Evolutionary conservation across 1,284 basidiomycete species (phyloP).

Genomic region (Cronartium quercuum): DNA sequence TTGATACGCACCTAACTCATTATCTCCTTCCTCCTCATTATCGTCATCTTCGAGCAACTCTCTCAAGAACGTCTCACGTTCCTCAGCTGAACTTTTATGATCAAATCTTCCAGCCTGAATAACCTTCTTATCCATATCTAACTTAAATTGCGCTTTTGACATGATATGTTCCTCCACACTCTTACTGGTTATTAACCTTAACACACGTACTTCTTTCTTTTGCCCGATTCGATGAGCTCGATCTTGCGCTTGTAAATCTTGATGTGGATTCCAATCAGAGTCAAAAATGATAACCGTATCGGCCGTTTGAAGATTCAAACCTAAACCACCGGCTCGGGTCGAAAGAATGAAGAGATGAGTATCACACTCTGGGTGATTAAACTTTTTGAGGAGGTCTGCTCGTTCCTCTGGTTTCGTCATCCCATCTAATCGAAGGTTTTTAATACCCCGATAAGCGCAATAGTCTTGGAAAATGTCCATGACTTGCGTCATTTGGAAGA

Average conservation of each 20-base stretch:
- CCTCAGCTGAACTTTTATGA: slow-evolving; percentile 95
- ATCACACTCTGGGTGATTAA: slow-evolving; percentile 85
- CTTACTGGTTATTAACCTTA: slow-evolving; percentile 95
- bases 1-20: slow-evolving; percentile 52
- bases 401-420: slow-evolving; percentile 98
- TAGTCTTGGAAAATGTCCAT: slow-evolving; percentile 99
- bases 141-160: slow-evolving; percentile 86
- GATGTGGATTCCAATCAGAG: slow-evolving; percentile 74
- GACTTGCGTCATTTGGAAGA: slow-evolving; percentile 59
- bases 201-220: slow-evolving; percentile 93
- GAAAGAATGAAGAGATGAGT: slow-evolving; percentile 93
- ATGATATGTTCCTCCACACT: slow-evolving; percentile 98
- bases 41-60: slow-evolving; percentile 52
- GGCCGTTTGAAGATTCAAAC: slow-evolving; percentile 94
- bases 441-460: slow-evolving; percentile 79
- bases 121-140: slow-evolving; percentile 99
- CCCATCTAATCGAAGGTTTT: slow-evolving; percentile 92
- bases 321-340: slow-evolving; percentile 93
- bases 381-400: slow-evolving; percentile 76
- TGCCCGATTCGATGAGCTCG: slow-evolving; percentile 96
- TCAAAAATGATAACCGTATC: slow-evolving; percentile 97
- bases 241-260: slow-evolving; percentile 78
- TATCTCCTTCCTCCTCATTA: slow-evolving; percentile 47
- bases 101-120: slow-evolving; percentile 99
- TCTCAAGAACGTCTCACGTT: slow-evolving; percentile 90